phyloP scores from a whole-genome alignment of 2,329 filamentous ascomycete genomes.

The Eurotiales sp. region DNA sequence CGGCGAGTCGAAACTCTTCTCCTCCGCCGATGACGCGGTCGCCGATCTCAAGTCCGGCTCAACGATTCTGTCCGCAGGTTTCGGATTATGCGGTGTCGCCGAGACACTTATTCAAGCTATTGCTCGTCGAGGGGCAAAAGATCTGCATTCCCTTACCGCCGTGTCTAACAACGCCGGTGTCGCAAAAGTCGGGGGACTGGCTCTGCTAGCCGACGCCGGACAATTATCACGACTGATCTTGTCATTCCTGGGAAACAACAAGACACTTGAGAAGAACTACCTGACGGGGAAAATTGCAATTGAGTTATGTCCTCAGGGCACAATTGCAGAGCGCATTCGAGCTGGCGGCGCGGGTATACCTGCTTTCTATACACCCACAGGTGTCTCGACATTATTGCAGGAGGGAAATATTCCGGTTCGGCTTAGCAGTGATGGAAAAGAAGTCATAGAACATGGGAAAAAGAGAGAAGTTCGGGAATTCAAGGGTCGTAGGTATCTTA shows the following conservation, averaged over 20 bases:
- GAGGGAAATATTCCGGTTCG: constrained; percentile 80
- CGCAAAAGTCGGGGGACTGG: constrained; percentile 69
- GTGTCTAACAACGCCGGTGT: constrained; percentile 95
- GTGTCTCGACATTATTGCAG: constrained; percentile 58
- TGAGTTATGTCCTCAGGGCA: constrained; percentile 88
- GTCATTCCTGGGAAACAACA: constrained; percentile 92
- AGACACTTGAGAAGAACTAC: constrained; percentile 88
- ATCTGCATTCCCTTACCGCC: constrained; percentile 74
- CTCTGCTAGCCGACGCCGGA: constrained; percentile 71
- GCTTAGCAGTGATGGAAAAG: constrained; percentile 72
- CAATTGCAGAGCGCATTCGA: constrained; percentile 84
- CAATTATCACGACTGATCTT: constrained; percentile 92
- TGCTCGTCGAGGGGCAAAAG: constrained; percentile 53
- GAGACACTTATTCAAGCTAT: constrained; percentile 76
- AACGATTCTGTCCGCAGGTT: constrained; percentile 74
- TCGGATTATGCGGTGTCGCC: constrained; percentile 77
- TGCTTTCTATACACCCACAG: constrained; percentile 88
- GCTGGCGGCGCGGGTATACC: constrained; percentile 88
- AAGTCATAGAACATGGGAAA: constrained; percentile 52
- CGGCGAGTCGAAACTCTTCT: constrained; percentile 26
- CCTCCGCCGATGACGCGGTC: constrained; percentile 59
- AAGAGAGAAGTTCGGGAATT: constrained; percentile 90
- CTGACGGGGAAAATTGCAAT: constrained; percentile 81
- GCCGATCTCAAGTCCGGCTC: constrained; percentile 74
- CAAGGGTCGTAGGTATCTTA: constrained; percentile 80